phyloP scores from a whole-genome alignment of 75 land plant species.

The Cunninghamia lanceolata region DNA sequence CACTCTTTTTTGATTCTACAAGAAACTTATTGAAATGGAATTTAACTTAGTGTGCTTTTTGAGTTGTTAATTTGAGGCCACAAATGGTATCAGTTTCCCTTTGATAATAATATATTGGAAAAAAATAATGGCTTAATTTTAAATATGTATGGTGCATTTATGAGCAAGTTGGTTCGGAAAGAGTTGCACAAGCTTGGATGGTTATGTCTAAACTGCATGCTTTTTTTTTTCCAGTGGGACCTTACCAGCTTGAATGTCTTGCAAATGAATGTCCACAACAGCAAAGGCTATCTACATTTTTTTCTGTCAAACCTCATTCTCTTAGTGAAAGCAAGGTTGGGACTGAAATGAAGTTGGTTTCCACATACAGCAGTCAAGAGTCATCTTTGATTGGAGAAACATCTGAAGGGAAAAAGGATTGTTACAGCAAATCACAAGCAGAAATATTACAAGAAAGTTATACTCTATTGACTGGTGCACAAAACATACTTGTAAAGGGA shows the following conservation, averaged over 20 bases:
- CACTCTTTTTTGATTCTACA: neutral
- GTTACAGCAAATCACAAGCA: neutral
- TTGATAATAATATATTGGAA: neutral
- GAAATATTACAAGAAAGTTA: neutral
- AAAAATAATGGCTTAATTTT: too few relatives aligned
- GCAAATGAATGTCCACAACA: constrained; percentile 48
- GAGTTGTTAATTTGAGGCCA: neutral
- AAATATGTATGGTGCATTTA: neutral
- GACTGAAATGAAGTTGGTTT: neutral
- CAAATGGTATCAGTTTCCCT: neutral
- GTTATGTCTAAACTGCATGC: neutral
- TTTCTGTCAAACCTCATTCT: constrained; percentile 20
- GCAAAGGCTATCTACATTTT: constrained; percentile 51
- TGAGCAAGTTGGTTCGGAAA: neutral
- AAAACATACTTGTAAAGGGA: neutral
- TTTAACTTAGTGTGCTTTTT: neutral
- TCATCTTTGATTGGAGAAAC: neutral
- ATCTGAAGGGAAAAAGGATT: neutral
- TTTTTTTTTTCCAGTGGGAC: constrained; percentile 36
- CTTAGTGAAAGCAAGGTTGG: neutral
- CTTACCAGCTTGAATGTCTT: constrained; percentile 70
- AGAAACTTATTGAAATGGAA: neutral
- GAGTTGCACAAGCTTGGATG: neutral
- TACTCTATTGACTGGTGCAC: neutral
- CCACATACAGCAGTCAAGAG: neutral